Evolutionary conservation across 208 protist species (phyloP), one percentile per base, ranked within the genome.

Genomic region (Vickermania ingenoplastis): DNA sequence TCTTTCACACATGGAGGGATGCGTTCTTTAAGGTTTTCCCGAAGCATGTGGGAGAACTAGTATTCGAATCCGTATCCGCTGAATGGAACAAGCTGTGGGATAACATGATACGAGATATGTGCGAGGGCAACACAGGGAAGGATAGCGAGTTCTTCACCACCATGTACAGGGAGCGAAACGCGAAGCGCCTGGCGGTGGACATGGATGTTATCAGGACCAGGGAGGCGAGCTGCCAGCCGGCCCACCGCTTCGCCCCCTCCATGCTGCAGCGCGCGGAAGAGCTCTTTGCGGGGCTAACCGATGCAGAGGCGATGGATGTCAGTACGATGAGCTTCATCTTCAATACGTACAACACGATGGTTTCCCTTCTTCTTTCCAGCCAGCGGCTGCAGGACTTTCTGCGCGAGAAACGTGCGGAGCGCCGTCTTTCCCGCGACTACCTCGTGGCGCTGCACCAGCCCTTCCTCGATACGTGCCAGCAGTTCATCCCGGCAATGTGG

Each of bases 191-290:
- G 5, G 76, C 83, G 54, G 69, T 63, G 1, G 79, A 91, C 61
- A 85, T 87, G 65, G 66, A 68, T 25, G 24, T 83, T 13, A 67
- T 91, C 28, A 63, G 28, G 24, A 63, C 82, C 31, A 71, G 81
- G 7, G 80, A 91, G 53, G 50, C 48, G 31, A 70, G 68, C 24
- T 75, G 63, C 31, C 75, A 82, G 25, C 53, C 63, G 0, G 57
- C 67, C 2, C 71, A 79, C 25, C 80, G 81, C 62, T 86, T 91
- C 45, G 69, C 87, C 7, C 67, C 67, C 3, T 65, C 71, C 30
- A 87, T 91, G 80, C 81, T 83, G 71, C 62, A 51, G 14, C 84
- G 81, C 62, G 84, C 81, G n/a, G 79, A 79, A 22, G 79, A 87
- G 30, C 66, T 88, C 75, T 71, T 77, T 55, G 73, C 67, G 2